phyloP scores from a whole-genome alignment of 495 filamentous ascomycete species.

The Penicillium diatomitis region DNA sequence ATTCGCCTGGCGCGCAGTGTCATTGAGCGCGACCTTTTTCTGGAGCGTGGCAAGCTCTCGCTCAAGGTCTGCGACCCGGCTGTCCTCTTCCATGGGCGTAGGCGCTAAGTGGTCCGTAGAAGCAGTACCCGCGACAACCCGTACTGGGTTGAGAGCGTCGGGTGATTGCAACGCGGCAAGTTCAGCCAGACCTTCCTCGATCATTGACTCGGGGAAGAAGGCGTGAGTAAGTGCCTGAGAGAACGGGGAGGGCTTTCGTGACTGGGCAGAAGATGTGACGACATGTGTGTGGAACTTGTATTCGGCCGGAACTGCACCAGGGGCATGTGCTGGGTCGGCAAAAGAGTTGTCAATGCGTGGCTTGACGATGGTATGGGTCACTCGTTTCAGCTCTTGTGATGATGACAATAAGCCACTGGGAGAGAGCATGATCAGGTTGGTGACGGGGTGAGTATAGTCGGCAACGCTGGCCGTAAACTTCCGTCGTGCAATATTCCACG shows the following conservation, averaged over 20 bases:
- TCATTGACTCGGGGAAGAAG: constrained; percentile 41
- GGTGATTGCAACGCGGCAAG: constrained; percentile 30
- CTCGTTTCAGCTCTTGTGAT: constrained; percentile 33
- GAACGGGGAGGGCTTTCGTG: constrained; percentile 26
- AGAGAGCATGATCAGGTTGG: constrained; percentile 62
- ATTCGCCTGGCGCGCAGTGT: constrained; percentile 27
- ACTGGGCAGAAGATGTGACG: constrained; percentile 13
- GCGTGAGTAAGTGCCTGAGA: constrained; percentile 42
- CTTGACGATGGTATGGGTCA: constrained; percentile 57
- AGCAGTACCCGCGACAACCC: constrained; percentile 3
- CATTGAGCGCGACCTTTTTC: constrained; percentile 30
- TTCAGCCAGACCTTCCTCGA: constrained; percentile 49
- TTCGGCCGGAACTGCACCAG: constrained; percentile 49
- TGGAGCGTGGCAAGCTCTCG: constrained; percentile 29
- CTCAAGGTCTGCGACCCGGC: constrained; percentile 27
- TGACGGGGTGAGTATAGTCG: constrained; percentile 67
- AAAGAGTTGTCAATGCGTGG: constrained; percentile 47
- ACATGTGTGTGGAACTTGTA: constrained; percentile 66
- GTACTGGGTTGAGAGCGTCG: constrained; percentile 6
- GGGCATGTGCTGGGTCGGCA: constrained; percentile 28
- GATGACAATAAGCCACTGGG: constrained; percentile 47
- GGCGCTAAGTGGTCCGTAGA: constrained; percentile 8
- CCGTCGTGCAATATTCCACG: constrained; percentile 67
- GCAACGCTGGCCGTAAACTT: constrained; percentile 51
- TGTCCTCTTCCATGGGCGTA: constrained; percentile 17